Conservation (phyloP, 805 yeast species). For the Suhomyces sp. region DNA sequence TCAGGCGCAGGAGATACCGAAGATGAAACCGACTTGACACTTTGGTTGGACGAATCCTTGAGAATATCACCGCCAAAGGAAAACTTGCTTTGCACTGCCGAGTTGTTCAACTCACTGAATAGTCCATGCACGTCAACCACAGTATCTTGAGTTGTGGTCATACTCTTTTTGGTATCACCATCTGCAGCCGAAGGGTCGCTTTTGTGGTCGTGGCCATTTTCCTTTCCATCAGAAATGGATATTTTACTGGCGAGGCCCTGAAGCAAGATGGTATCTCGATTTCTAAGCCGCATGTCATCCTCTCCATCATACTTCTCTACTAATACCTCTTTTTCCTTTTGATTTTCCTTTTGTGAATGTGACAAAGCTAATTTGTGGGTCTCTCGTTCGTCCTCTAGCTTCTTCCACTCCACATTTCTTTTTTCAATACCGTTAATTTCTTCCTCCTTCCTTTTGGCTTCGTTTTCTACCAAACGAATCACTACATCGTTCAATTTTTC, state of each 20-base stretch:
- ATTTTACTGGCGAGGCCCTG: neutral
- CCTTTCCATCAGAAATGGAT: neutral
- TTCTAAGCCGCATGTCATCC: neutral
- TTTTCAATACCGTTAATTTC: neutral
- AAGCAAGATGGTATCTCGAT: neutral
- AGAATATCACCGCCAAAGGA: neutral
- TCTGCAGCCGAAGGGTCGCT: neutral
- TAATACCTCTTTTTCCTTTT: neutral
- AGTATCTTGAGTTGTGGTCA: conserved; percentile 11
- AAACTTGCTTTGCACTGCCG: neutral
- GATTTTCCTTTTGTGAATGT: neutral
- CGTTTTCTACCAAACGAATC: neutral
- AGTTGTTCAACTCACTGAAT: conserved; percentile 6
- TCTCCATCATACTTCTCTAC: neutral
- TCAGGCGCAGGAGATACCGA: neutral
- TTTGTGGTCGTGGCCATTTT: neutral
- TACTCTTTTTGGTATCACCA: conserved; percentile 3
- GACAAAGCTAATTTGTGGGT: neutral
- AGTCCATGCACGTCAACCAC: conserved; percentile 12
- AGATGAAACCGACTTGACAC: neutral
- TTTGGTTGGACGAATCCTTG: conserved; percentile 1
- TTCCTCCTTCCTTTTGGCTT: neutral
- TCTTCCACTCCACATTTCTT: neutral
- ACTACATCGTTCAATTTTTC: conserved; percentile 5
- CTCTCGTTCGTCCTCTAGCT: neutral